These are phyloP conservation scores for Saccharum spontaneum DNA, from an alignment of 176 grass and related monocot species.

Conservation along the genomic window DNA sequence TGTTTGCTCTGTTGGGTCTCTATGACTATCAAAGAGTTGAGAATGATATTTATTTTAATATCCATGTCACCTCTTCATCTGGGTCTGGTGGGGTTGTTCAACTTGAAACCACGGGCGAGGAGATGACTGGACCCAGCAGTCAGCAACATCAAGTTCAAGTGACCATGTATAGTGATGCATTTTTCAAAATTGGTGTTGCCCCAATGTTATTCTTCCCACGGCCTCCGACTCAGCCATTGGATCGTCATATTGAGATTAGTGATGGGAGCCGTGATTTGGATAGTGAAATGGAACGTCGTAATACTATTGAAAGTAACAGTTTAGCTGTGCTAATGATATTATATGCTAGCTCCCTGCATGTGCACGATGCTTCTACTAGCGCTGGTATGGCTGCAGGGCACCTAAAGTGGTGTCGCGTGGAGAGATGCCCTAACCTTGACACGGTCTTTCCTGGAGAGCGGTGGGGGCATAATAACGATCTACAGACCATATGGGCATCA, in stretches of 20 bases:
- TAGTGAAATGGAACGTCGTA: too few relatives aligned
- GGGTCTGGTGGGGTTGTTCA: background rate
- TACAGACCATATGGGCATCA: conserved; percentile 11
- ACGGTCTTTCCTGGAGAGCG: background rate
- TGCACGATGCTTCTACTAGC: background rate
- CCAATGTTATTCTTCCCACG: background rate
- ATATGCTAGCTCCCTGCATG: background rate
- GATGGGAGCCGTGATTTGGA: background rate
- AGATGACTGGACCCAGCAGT: background rate
- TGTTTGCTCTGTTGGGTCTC: too few relatives aligned
- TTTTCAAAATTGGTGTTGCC: background rate
- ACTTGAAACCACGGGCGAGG: background rate
- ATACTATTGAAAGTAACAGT: too few relatives aligned
- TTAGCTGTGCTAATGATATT: too few relatives aligned
- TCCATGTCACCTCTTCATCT: background rate
- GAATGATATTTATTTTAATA: background rate
- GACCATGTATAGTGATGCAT: background rate
- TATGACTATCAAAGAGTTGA: too few relatives aligned
- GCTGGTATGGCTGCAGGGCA: rapidly evolving
- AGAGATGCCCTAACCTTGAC: conserved; percentile 4
- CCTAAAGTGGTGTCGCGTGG: conserved; percentile 1
- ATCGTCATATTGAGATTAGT: background rate
- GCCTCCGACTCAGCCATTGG: background rate
- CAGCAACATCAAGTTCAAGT: too few relatives aligned
- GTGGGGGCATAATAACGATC: too few relatives aligned